Base-by-base conservation (phyloP, 352 stramenopile species). In the Pythium aquatile region DNA sequence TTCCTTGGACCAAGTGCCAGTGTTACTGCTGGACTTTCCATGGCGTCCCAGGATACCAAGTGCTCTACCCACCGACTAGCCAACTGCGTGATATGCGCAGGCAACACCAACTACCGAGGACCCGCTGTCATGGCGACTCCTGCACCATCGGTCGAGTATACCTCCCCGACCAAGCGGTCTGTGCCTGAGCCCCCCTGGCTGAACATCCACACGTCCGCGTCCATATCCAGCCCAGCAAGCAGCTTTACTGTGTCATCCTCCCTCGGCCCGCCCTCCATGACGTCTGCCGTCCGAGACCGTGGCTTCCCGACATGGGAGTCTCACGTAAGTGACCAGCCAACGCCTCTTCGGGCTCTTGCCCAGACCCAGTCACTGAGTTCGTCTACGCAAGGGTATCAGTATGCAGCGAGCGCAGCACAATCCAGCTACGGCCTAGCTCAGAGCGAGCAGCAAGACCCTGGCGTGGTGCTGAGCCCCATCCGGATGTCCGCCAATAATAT, bases 1-100 rank as follows among this genome's bases (percentile, higher is more conserved):
- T 54, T 35, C 14, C 24, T 35, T 3, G 24, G 42, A 20, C 3
- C 42, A 24, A 26, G 42, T 42, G 10, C 61, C 47, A 51, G 20
- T 33, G 28, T 26, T 16, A 5, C 35, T 42, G 10, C 8, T 17
- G 35, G 35, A 5, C 35, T 42, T 11, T 42, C 35, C 35, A 14
- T 13, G 10, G 39, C n/a, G 55, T 35, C 26, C 39, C 24, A 88
- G 28, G 64, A 66, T 17, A 35, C 30, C 1, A 65, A 84, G 51
- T 93, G 84, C 48, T 60, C 78, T 8, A 57, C 74, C 1, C 84
- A 93, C 51, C 65, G 71, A 24, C 76, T 93, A 8, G 66, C 72
- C n/a, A 93, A 90, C 56, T 93, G 84, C 35, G 82, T 91, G 44
- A 64, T 91, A 13, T 93, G 84, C 44, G 72, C 76, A 17, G 77